Conservation (phyloP, 2,329 filamentous ascomycete species). For the Tolypocladium nubicola region DNA sequence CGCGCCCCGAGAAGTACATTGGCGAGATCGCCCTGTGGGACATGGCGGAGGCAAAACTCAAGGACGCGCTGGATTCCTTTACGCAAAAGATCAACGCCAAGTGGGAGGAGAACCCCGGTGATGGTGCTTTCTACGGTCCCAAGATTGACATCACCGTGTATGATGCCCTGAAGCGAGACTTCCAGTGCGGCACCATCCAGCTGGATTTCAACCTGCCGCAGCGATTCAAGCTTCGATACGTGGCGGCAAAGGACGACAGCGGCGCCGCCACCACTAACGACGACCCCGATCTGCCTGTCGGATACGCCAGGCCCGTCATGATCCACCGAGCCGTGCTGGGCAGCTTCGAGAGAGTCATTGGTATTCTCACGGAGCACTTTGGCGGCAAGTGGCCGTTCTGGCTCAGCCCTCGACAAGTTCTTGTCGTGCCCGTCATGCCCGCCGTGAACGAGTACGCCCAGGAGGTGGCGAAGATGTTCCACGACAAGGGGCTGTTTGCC, state of each 20-base stretch:
- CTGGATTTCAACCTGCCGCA: constrained; percentile 71
- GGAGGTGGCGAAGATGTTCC: constrained; percentile 61
- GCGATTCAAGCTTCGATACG: constrained; percentile 29
- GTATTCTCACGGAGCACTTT: constrained; percentile 75
- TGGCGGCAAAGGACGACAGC: constrained; percentile 41
- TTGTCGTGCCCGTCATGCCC: constrained; percentile 51
- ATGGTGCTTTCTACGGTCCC: constrained; percentile 95
- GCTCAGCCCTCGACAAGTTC: constrained; percentile 73
- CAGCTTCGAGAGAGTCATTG: constrained; percentile 57
- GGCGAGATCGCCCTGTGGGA: constrained; percentile 84
- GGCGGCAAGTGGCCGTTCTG: constrained; percentile 85
- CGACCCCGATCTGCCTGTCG: constrained; percentile 45
- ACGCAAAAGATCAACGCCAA: constrained; percentile 45
- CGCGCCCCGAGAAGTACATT: constrained; percentile 77
- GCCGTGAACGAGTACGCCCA: constrained; percentile 70
- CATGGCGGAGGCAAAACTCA: constrained; percentile 72
- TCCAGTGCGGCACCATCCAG: constrained; percentile 66
- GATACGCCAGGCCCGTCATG: constrained; percentile 74
- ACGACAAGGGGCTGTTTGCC: constrained; percentile 56
- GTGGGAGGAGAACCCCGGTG: constrained; percentile 89
- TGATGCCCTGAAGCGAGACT: constrained; percentile 67
- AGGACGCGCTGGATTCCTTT: constrained; percentile 71
- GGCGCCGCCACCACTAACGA: constrained; percentile 31
- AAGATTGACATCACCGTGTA: constrained; percentile 97
- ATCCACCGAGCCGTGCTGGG: constrained; percentile 75